A percentile compares a stretch with the other conserved stretches of the same genome.
Evolutionary conservation across 2,329 filamentous ascomycete species (phyloP).

Genomic region (Fusarium subglutinans): DNA sequence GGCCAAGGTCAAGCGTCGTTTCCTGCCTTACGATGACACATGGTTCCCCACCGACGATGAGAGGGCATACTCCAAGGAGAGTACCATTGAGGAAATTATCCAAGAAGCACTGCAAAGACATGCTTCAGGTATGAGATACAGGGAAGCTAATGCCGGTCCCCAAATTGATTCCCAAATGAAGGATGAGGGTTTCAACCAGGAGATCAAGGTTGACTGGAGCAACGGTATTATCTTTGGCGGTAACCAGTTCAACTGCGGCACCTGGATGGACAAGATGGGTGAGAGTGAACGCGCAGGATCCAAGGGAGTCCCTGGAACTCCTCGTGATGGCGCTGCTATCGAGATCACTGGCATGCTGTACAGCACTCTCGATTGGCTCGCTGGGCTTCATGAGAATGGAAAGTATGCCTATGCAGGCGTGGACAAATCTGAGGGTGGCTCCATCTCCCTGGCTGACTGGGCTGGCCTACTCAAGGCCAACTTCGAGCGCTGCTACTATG

Average conservation of each 20-base stretch:
- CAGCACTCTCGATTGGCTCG: conserved; percentile 86
- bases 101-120: conserved; percentile 95
- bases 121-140: conserved; percentile 88
- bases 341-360: conserved; percentile 96
- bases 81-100: conserved; percentile 86
- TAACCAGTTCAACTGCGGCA: conserved; percentile 94
- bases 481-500: conserved; percentile 93
- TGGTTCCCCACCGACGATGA: conserved; percentile 87
- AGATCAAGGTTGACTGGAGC: conserved; percentile 92
- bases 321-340: conserved; percentile 91
- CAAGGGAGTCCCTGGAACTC: conserved; percentile 95
- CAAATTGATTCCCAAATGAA: conserved; percentile 93
- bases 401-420: conserved; percentile 80
- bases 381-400: conserved; percentile 71
- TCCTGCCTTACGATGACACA: conserved; percentile 94
- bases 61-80: conserved; percentile 85
- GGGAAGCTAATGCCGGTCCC: conserved; percentile 92
- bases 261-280: conserved; percentile 99
- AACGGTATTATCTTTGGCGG: conserved; percentile 90
- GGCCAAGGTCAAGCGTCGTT: conserved; percentile 81
- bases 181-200: conserved; percentile 89
- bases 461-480: conserved; percentile 80
- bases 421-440: conserved; percentile 65
- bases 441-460: conserved; percentile 81
- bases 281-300: conserved; percentile 90